Base-by-base conservation (phyloP, 169 alveolate species). In the Toxoplasma gondii region DNA sequence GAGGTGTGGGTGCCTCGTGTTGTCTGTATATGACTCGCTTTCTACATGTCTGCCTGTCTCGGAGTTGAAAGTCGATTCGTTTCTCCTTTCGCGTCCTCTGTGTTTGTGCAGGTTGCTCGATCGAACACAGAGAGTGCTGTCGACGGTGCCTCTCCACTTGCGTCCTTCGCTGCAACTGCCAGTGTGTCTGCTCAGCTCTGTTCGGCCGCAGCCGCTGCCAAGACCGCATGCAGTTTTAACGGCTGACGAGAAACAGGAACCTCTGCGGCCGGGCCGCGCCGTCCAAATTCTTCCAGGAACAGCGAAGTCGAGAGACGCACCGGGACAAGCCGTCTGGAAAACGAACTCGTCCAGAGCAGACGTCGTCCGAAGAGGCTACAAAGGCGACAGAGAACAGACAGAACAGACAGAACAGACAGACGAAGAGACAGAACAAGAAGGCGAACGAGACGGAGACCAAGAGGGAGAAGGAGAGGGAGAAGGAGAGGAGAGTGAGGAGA, bases 121-220 rank as follows among this genome's bases (percentile, higher is more conserved):
- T 24, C 90, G 90, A 24, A 10, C 90, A 19, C 90, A 82, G 90
- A 64, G 90, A 4, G 90, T 82, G 44, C 29, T 82, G 53, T 82
- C 90, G 90, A 24, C 41, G 39, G 39, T 82, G 58, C 64, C 90
- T 2, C 67, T 82, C 31, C 90, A 82, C 64, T 27, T 82, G n/a
- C 90, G 54, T 29, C 90, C 90, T 43, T 36, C 90, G 36, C 90
- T 82, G 53, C 67, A 43, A 17, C 90, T 82, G 69, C 67, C 90
- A 36, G 67, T 82, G n/a, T 82, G 90, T 36, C n/a, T 82, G n/a
- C 67, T 82, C 27, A 43, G 54, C 90, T 82, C 90, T 19, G 90
- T 82, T 24, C 53, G 67, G 22, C 22, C 86, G 4, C 53, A 82
- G 41, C 41, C 69, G 53, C 34, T 43, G 7, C 90, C 90, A 5